phyloP scores from a whole-genome alignment of 208 protist genomes.

The Trichomonas gallinae region DNA sequence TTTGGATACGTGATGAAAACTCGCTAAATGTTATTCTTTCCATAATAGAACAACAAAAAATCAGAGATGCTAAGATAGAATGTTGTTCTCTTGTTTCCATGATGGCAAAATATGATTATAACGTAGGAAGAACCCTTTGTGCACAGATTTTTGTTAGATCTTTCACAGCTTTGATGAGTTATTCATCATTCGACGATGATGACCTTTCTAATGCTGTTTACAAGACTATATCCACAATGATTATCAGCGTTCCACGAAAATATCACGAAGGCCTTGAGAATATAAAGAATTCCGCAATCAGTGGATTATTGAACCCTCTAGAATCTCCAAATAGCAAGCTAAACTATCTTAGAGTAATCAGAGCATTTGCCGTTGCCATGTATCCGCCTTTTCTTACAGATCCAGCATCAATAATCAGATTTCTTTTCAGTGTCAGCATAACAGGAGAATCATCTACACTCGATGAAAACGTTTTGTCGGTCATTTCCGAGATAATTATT shows the following conservation, averaged over 20 bases:
- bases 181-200: background rate
- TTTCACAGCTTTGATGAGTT: background rate
- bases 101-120: background rate
- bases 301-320: background rate
- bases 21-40: background rate
- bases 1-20: background rate
- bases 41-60: background rate
- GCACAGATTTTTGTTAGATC: background rate
- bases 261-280: background rate
- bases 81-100: background rate
- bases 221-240: background rate
- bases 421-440: background rate
- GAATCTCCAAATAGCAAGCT: background rate
- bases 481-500: no score
- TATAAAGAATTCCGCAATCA: background rate
- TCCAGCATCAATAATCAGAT: background rate
- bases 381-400: background rate
- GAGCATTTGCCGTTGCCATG: background rate
- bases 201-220: background rate
- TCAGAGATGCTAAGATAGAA: background rate
- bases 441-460: background rate
- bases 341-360: background rate
- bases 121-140: background rate
- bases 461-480: no score
- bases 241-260: background rate